phyloP scores from a whole-genome alignment of 2,329 filamentous ascomycete species.

The Calcarisporium arbuscula region DNA sequence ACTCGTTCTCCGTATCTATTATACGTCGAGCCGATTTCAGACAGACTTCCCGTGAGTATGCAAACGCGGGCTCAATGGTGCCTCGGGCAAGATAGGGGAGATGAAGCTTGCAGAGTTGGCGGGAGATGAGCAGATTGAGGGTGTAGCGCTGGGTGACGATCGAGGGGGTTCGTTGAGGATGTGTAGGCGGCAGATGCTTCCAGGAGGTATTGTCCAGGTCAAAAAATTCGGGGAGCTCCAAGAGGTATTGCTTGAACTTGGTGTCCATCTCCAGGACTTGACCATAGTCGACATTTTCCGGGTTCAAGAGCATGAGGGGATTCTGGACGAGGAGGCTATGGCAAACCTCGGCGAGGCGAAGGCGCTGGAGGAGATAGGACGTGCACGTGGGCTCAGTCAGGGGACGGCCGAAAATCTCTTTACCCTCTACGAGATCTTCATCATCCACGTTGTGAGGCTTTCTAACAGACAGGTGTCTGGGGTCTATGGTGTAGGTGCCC shows the following conservation, averaged over 20 bases:
- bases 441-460: constrained; percentile 33
- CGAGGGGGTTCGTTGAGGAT: constrained; percentile 15
- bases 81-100: constrained; percentile 28
- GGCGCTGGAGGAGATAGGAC: constrained; percentile 31
- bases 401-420: constrained; percentile 22
- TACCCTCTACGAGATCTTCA: constrained; percentile 24
- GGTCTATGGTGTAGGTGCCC: constrained; percentile 29
- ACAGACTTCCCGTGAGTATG: constrained; percentile 24
- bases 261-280: constrained; percentile 26
- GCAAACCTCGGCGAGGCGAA: constrained; percentile 29
- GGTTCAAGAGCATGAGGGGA: constrained; percentile 15
- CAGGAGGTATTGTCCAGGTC: constrained; percentile 14
- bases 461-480: constrained; percentile 30
- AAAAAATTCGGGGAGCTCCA: constrained; percentile 23
- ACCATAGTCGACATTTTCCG: constrained; percentile 25
- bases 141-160: constrained; percentile 26
- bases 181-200: constrained; percentile 14
- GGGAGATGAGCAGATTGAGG: constrained; percentile 24
- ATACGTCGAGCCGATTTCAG: constrained; percentile 24
- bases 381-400: constrained; percentile 25
- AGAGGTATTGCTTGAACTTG: constrained; percentile 19
- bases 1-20: constrained; percentile 21
- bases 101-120: constrained; percentile 28
- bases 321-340: constrained; percentile 27
- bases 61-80: constrained; percentile 24